A percentile compares a stretch with the other conserved stretches of the same genome.
These are phyloP conservation scores for Nevesoporus exiguus DNA, from an alignment of 768 basidiomycete genomes.

Conservation along the genomic window DNA sequence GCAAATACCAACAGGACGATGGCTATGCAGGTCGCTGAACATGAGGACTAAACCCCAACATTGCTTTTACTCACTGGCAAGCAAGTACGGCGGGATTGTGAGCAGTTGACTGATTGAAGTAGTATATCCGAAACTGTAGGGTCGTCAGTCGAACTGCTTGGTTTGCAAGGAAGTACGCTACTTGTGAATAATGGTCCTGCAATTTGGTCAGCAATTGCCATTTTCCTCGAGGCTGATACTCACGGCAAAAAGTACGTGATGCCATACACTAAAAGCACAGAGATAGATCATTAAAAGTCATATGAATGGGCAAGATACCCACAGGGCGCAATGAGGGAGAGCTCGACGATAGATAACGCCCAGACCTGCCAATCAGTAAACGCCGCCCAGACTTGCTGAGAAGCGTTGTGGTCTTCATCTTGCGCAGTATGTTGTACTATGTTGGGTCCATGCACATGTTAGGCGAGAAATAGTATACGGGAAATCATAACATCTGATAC, in stretches of 20 bases:
- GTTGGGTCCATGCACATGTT: not conserved
- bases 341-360: not conserved
- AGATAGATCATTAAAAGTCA: not conserved
- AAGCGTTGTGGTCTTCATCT: not conserved
- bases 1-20: not conserved
- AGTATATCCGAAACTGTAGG: slow-evolving; percentile 1
- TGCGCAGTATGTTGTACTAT: not conserved
- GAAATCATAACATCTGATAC: not conserved
- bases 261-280: slow-evolving; percentile 2
- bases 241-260: slow-evolving; percentile 5
- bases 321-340: not conserved
- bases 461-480: not conserved
- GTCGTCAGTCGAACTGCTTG: not conserved
- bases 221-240: not conserved
- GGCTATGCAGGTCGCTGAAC: not conserved
- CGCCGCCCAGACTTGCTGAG: not conserved
- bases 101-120: not conserved
- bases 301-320: not conserved
- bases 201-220: not conserved
- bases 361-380: slow-evolving; percentile 6
- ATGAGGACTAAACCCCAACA: not conserved
- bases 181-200: slow-evolving; percentile 4
- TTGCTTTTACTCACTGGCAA: not conserved
- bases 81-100: not conserved
- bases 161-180: not conserved